Evolutionary conservation across 441 rosid genomes (phyloP).

Genomic region (Omphalea diandra): DNA sequence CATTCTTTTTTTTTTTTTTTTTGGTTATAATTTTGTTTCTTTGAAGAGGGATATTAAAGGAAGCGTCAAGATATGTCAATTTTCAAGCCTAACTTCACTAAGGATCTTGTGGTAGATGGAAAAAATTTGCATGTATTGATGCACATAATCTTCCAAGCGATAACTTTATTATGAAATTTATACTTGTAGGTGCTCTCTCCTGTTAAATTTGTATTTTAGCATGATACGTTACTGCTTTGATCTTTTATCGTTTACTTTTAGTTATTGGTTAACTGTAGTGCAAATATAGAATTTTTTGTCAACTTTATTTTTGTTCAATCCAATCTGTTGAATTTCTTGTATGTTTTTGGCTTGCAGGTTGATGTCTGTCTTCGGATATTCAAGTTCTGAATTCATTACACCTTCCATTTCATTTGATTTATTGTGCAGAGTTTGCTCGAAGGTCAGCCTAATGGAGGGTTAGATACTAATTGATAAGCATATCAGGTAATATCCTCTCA

Average conservation of each 20-base stretch:
- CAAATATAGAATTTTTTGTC: neutral
- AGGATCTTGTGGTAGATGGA: neutral
- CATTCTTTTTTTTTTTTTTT: too few species aligned
- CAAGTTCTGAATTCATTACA: slow-evolving; percentile 10
- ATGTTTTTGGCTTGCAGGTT: slow-evolving; percentile 51
- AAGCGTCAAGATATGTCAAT: neutral
- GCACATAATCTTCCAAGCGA: neutral
- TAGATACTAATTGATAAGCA: slow-evolving; percentile 40
- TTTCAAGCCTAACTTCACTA: neutral
- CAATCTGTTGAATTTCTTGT: neutral
- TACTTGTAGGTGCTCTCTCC: neutral
- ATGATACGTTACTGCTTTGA: neutral
- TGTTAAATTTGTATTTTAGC: neutral
- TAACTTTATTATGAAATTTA: neutral
- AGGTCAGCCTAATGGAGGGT: slow-evolving; percentile 36
- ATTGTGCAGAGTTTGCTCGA: slow-evolving; percentile 18
- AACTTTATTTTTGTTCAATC: neutral
- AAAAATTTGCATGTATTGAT: neutral
- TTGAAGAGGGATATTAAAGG: neutral
- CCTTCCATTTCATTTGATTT: slow-evolving; percentile 17
- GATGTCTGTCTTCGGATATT: slow-evolving; percentile 28
- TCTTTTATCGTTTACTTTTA: neutral
- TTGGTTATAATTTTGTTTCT: neutral
- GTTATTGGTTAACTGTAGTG: neutral
- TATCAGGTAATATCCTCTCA: slow-evolving; percentile 25